Percentiles rank a stretch among this genome's conserved stretches.
These are phyloP conservation scores for Colletotrichum eremochloae DNA, from an alignment of 2,329 filamentous ascomycete genomes.

Conservation along the genomic window DNA sequence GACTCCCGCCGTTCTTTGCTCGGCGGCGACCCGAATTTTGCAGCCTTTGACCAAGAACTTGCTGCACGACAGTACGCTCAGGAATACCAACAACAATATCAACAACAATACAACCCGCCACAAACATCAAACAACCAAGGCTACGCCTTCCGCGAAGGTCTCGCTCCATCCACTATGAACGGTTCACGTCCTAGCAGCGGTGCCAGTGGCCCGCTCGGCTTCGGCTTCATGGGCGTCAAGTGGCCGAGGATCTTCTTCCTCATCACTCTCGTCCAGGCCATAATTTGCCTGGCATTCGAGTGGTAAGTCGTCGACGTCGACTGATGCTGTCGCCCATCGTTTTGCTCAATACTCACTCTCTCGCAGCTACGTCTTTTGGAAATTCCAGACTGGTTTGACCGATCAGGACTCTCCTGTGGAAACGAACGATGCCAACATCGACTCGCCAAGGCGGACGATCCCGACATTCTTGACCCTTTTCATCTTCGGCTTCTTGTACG, in stretches of 20 bases:
- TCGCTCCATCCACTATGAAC: conserved; percentile 50
- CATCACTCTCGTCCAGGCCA: conserved; percentile 80
- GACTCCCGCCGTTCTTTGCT: conserved; percentile 58
- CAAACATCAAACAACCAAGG: conserved; percentile 47
- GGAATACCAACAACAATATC: conserved; percentile 44
- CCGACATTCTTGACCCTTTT: conserved; percentile 96
- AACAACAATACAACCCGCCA: conserved; percentile 42
- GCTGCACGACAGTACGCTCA: conserved; percentile 47
- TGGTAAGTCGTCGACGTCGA: conserved; percentile 70
- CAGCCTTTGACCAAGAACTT: conserved; percentile 42
- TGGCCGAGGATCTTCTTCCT: conserved; percentile 92
- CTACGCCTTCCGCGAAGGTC: conserved; percentile 53
- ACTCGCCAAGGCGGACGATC: conserved; percentile 77
- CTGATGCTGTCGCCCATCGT: neutral
- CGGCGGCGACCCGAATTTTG: conserved; percentile 54
- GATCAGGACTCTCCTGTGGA: conserved; percentile 11
- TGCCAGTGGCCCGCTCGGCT: conserved; percentile 38
- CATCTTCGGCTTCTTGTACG: conserved; percentile 97
- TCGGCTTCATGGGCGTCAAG: conserved; percentile 84
- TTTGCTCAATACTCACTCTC: neutral
- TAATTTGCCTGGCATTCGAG: conserved; percentile 86
- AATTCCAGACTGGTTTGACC: conserved; percentile 77
- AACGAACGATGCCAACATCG: conserved; percentile 57
- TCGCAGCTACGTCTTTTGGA: conserved; percentile 86
- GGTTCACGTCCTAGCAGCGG: conserved; percentile 44